These are phyloP conservation scores for Tricladium varicosporioides DNA, from an alignment of 2,329 filamentous ascomycete genomes.

Conservation along the genomic window DNA sequence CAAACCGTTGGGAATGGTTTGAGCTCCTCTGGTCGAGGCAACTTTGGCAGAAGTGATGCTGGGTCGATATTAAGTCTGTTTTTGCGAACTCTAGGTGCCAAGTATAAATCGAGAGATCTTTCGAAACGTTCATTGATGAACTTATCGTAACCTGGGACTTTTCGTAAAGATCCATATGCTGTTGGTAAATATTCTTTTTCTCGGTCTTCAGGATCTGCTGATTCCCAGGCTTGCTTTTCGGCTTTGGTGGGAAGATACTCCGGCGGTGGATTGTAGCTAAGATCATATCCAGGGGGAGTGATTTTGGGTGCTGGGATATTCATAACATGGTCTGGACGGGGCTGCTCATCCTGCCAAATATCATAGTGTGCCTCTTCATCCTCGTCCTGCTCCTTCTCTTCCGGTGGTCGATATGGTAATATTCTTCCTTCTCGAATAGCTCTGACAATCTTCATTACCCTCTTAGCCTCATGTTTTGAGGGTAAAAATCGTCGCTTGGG, in stretches of 20 bases:
- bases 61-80: slow-evolving; percentile 97
- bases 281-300: slow-evolving; percentile 87
- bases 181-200: slow-evolving; percentile 85
- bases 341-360: slow-evolving; percentile 90
- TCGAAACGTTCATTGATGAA: slow-evolving; percentile 97
- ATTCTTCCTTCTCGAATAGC: slow-evolving; percentile 95
- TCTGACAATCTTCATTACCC: slow-evolving; percentile 94
- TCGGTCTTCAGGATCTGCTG: slow-evolving; percentile 82
- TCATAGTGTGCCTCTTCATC: slow-evolving; percentile 73
- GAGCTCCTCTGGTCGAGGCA: slow-evolving; percentile 89
- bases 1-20: slow-evolving; percentile 92
- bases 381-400: slow-evolving; percentile 68
- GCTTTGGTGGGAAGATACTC: slow-evolving; percentile 88
- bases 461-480: slow-evolving; percentile 94
- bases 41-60: slow-evolving; percentile 84
- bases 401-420: slow-evolving; percentile 78
- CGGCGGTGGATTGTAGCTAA: slow-evolving; percentile 93
- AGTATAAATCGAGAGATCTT: slow-evolving; percentile 89
- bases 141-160: slow-evolving; percentile 85
- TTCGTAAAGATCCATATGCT: slow-evolving; percentile 79
- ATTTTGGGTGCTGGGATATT: slow-evolving; percentile 93
- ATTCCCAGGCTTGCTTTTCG: slow-evolving; percentile 83
- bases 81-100: slow-evolving; percentile 86
- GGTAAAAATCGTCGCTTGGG: slow-evolving; percentile 94
- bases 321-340: slow-evolving; percentile 83